Evolutionary conservation across 768 basidiomycete genomes (phyloP).

Genomic region (Russula abietina): DNA sequence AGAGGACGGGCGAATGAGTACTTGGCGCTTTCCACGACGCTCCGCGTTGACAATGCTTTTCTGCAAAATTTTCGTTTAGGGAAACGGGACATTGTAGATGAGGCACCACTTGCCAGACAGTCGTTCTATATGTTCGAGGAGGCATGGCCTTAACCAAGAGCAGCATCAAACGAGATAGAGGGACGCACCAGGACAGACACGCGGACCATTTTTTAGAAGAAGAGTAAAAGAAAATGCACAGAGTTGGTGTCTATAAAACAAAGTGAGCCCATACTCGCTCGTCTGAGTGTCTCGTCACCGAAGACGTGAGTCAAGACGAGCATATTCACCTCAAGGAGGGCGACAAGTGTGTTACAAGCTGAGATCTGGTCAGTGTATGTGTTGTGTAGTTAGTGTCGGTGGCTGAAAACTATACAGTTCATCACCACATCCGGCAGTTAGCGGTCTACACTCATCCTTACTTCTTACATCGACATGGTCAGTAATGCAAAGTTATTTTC

Average conservation of each 20-base stretch:
- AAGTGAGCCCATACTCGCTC: slow-evolving; percentile 42
- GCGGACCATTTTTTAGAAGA: slow-evolving; percentile 66
- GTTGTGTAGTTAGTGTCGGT: slow-evolving; percentile 5
- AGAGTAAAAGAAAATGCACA: slow-evolving; percentile 14
- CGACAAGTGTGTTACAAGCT: slow-evolving; percentile 25
- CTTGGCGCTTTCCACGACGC: slow-evolving; percentile 98
- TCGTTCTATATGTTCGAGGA: slow-evolving; percentile 43
- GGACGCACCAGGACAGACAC: slow-evolving; percentile 66
- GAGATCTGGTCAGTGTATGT: neutral
- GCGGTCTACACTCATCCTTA: slow-evolving; percentile 23
- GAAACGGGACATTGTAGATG: neutral
- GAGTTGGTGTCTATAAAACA: slow-evolving; percentile 26
- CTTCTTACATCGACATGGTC: slow-evolving; percentile 46
- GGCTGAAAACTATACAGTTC: slow-evolving; percentile 35
- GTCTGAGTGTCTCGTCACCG: slow-evolving; percentile 78
- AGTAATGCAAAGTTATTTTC: slow-evolving; percentile 13
- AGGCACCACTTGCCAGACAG: slow-evolving; percentile 41
- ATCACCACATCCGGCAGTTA: slow-evolving; percentile 31
- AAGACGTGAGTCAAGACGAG: slow-evolving; percentile 71
- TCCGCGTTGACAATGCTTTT: slow-evolving; percentile 99
- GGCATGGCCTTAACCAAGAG: neutral
- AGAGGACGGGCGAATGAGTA: slow-evolving; percentile 92
- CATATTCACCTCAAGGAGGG: slow-evolving; percentile 43
- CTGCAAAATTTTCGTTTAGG: slow-evolving; percentile 32
- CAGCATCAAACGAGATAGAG: neutral